phyloP scores from a whole-genome alignment of 257 asterid genomes.

The Oldenlandia corymbosa region DNA sequence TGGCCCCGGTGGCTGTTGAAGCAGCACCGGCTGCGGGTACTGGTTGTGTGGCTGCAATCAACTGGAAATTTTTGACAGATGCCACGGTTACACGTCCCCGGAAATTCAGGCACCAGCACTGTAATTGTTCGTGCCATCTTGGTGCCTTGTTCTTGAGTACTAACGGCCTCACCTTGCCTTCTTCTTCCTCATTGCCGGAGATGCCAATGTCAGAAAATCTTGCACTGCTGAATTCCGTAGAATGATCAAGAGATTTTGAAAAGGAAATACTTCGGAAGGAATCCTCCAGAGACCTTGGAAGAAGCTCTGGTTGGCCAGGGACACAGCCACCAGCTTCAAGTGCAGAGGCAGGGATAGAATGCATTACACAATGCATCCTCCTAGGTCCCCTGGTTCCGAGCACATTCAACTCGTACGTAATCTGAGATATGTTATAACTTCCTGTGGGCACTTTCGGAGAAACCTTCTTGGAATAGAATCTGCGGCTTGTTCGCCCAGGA shows the following conservation, averaged over 20 bases:
- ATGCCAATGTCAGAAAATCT: slow-evolving; percentile 62
- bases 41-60: slow-evolving; percentile 58
- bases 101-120: slow-evolving; percentile 90
- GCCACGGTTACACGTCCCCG: slow-evolving; percentile 92
- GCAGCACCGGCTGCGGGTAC: slow-evolving; percentile 11
- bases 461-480: slow-evolving; percentile 76
- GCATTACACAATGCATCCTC: slow-evolving; percentile 82
- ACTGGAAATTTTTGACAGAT: slow-evolving; percentile 85
- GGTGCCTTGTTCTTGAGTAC: slow-evolving; percentile 89
- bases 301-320: slow-evolving; percentile 90
- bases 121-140: slow-evolving; percentile 92
- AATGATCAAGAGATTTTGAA: slow-evolving; percentile 73
- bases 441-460: slow-evolving; percentile 90
- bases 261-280: slow-evolving; percentile 80
- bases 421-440: slow-evolving; percentile 72
- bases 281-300: slow-evolving; percentile 71
- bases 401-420: slow-evolving; percentile 79
- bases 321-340: slow-evolving; percentile 79
- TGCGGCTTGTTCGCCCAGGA: slow-evolving; percentile 67
- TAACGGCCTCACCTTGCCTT: slow-evolving; percentile 48
- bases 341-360: slow-evolving; percentile 73
- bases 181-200: slow-evolving; percentile 34
- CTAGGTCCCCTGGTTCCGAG: slow-evolving; percentile 96
- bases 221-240: slow-evolving; percentile 73
- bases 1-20: slow-evolving; percentile 25